phyloP scores from a whole-genome alignment of 208 protist species.

The Novymonas esmeraldas region DNA sequence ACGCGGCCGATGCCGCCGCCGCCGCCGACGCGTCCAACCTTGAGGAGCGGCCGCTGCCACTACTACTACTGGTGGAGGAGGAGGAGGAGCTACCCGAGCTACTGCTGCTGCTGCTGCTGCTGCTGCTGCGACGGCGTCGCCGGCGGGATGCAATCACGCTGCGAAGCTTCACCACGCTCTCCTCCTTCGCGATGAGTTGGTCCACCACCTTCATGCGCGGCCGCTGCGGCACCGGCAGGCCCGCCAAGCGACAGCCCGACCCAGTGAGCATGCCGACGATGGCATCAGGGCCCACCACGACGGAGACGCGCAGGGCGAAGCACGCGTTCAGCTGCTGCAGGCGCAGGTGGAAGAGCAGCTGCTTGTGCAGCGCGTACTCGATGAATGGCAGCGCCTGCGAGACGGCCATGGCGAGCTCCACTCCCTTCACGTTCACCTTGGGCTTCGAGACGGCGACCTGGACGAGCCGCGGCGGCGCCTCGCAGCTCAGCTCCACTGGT shows the following conservation, averaged over 20 bases:
- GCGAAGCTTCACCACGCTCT: constrained; percentile 69
- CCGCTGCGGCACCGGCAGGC: constrained; percentile 63
- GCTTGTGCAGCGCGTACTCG: constrained; percentile 90
- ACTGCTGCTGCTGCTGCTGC: constrained; percentile 27
- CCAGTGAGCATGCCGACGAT: constrained; percentile 84
- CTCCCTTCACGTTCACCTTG: constrained; percentile 72
- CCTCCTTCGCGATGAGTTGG: constrained; percentile 50
- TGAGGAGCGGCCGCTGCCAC: constrained; percentile 3
- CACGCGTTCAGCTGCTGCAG: constrained; percentile 84
- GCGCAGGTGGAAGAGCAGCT: constrained; percentile 88
- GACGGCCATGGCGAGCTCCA: constrained; percentile 77
- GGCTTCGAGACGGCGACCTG: constrained; percentile 71
- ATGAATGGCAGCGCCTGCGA: constrained; percentile 90
- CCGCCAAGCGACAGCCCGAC: constrained; percentile 76
- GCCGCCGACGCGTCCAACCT: background rate
- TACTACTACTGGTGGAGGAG: constrained; percentile 12
- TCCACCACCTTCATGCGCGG: constrained; percentile 76
- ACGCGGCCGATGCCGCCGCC: background rate
- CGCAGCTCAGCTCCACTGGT: constrained; percentile 67
- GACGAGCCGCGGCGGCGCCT: constrained; percentile 69
- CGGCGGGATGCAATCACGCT: constrained; percentile 56
- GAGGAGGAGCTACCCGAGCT: constrained; percentile 29
- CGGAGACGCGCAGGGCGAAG: constrained; percentile 79
- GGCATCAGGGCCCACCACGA: constrained; percentile 66
- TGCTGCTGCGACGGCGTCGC: constrained; percentile 26